These are phyloP conservation scores for Mycosarcoma maydis DNA, from an alignment of 1,284 basidiomycete genomes.

Conservation along the genomic window DNA sequence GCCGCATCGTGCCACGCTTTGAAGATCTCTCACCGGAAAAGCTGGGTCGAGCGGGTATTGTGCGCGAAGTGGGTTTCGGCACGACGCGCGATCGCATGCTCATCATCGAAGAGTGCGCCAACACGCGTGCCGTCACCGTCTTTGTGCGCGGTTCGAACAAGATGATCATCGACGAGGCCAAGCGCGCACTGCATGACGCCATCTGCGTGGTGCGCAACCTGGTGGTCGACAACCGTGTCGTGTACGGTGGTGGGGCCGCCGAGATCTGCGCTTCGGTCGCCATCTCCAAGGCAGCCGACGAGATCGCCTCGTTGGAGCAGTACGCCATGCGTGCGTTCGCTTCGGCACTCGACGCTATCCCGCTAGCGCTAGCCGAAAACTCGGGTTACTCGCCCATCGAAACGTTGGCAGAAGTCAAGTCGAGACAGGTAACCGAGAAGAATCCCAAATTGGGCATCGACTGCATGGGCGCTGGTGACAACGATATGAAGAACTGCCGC, in stretches of 20 bases:
- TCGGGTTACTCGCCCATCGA: slow-evolving; percentile 95
- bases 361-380: slow-evolving; percentile 95
- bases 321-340: slow-evolving; percentile 99
- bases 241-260: slow-evolving; percentile 96
- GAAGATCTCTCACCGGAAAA: slow-evolving; percentile 92
- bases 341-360: slow-evolving; percentile 89
- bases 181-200: slow-evolving; percentile 95
- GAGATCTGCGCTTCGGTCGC: slow-evolving; percentile 95
- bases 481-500: slow-evolving; percentile 95
- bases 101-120: slow-evolving; percentile 97
- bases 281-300: slow-evolving; percentile 89
- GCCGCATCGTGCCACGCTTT: slow-evolving; percentile 96
- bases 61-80: slow-evolving; percentile 92
- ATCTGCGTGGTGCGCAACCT: slow-evolving; percentile 97
- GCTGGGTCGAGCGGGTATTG: slow-evolving; percentile 89
- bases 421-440: slow-evolving; percentile 86
- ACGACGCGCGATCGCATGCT: slow-evolving; percentile 99
- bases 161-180: slow-evolving; percentile 97
- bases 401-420: slow-evolving; percentile 92
- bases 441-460: slow-evolving; percentile 91
- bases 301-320: slow-evolving; percentile 97
- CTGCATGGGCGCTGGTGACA: slow-evolving; percentile 79
- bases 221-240: slow-evolving; percentile 92
- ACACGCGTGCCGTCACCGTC: slow-evolving; percentile 93
- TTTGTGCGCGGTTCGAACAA: slow-evolving; percentile 98